Evolutionary conservation across 257 asterid species (phyloP).

Genomic region (Eucommia ulmoides): DNA sequence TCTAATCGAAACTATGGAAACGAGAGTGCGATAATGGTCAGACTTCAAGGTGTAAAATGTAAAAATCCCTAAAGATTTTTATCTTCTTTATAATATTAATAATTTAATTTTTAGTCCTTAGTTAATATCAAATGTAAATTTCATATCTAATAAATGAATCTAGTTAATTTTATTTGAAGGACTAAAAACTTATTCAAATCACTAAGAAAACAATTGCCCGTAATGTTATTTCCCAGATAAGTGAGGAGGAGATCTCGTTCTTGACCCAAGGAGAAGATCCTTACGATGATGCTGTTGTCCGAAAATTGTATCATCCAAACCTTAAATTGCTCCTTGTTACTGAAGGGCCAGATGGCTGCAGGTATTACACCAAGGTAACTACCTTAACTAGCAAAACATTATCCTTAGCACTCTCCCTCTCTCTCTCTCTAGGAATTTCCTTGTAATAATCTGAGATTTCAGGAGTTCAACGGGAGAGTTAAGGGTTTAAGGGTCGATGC

Average conservation of each 20-base stretch:
- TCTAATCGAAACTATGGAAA: no score
- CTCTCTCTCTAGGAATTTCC: not conserved
- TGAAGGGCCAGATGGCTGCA: constrained; percentile 94
- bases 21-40: no score
- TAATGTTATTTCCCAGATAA: constrained; percentile 39
- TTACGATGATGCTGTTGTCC: constrained; percentile 72
- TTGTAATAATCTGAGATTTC: constrained; percentile 5
- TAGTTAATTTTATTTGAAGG: not conserved
- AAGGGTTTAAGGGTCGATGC: constrained; percentile 72
- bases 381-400: constrained; percentile 6
- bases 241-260: constrained; percentile 88
- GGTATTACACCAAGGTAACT: constrained; percentile 88
- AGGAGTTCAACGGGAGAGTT: constrained; percentile 91
- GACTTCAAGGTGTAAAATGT: no score
- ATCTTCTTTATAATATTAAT: no score
- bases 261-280: constrained; percentile 94
- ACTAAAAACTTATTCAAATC: no score
- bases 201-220: constrained; percentile 9
- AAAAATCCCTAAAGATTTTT: no score
- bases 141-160: no score
- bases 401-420: not conserved
- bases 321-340: constrained; percentile 86
- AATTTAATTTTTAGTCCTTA: no score
- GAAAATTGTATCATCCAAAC: constrained; percentile 70
- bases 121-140: no score